Evolutionary conservation across 768 basidiomycete genomes (phyloP).

Genomic region (Rhodotorula kratochvilovae): DNA sequence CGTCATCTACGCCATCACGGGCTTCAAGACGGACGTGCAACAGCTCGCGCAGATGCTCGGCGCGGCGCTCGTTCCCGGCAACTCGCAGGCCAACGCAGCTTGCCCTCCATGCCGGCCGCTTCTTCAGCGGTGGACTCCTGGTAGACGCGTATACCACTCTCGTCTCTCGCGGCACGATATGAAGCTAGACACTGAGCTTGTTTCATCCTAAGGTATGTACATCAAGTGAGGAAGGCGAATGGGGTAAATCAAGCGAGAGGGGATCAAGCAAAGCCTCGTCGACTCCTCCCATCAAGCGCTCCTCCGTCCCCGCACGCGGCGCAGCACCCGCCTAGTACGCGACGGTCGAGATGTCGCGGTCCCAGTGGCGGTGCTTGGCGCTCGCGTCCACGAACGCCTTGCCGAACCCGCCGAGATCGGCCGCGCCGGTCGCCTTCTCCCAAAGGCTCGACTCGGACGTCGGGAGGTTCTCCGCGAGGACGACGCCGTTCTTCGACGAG

Average conservation of each 20-base stretch:
- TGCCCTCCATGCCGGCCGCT: too few relatives aligned
- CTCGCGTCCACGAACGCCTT: constrained; percentile 47
- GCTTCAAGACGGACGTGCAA: constrained; percentile 48
- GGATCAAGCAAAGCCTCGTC: too few relatives aligned
- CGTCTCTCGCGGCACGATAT: too few relatives aligned
- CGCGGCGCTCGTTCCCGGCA: constrained; percentile 55
- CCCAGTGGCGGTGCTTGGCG: constrained; percentile 50
- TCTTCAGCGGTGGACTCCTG: too few relatives aligned
- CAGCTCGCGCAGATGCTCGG: constrained; percentile 57
- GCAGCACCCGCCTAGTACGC: constrained; percentile 1
- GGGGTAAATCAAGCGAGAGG: not conserved
- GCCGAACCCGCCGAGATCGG: constrained; percentile 46
- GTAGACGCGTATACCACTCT: too few relatives aligned
- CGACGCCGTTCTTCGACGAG: constrained; percentile 46
- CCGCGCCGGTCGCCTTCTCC: constrained; percentile 39
- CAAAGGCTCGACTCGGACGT: constrained; percentile 23
- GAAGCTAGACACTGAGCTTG: too few relatives aligned
- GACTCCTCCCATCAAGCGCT: too few relatives aligned
- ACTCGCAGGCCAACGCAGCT: constrained; percentile 64
- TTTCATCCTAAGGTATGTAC: too few relatives aligned
- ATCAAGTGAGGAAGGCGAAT: too few relatives aligned
- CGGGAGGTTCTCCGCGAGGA: constrained; percentile 45
- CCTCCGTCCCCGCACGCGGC: too few relatives aligned
- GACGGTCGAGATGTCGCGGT: not conserved
- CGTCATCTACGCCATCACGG: constrained; percentile 52